Evolutionary conservation across 768 basidiomycete species (phyloP), one percentile per base, ranked within the genome.

Genomic region (Pisolithus sp.): DNA sequence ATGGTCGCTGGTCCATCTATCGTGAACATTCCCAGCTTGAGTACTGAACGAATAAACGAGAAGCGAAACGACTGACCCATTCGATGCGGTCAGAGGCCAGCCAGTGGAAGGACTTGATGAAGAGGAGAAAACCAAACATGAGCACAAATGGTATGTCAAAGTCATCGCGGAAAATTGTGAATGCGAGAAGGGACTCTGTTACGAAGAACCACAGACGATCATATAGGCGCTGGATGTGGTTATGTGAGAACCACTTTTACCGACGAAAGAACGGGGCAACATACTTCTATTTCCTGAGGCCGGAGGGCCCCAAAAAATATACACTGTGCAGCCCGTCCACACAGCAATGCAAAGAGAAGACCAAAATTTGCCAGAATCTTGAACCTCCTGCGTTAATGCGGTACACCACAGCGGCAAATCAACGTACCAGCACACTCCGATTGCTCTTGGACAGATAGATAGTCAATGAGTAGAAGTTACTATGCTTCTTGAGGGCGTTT

Each of bases 51-150:
- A 21, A 28, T 51, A 17, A 26, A 20, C 18, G 20, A 46, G 18
- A 17, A 21, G 36, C 5, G 1, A 49, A 30, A n/a, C 51, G 65
- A 64, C 80, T 59, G 54, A 95, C 95, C 81, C 91, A 94, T 80
- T 99, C 96, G 48, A 99, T 89, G 46, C 96, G 82, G 68, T 98
- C 96, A 6, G 84, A 81, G 52, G 94, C 82, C 30, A 99, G 79
- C 96, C 96, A 99, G 66, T 99, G 96, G 70, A 98, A 98, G 43
- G 92, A 93, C 66, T 97, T 98, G 58, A 96, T 79, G 58, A 96
- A 95, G 15, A 97, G 80, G 10, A 99, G 73, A 62, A 92, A 82
- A n/a, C 88, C 86, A 64, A 98, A 98, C 86, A 95, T 92, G 58
- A 93, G 72, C 42, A 86, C 86, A 65, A 98, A 97, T 4, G 85